These are phyloP conservation scores for Capsella rubella DNA, from an alignment of 441 rosid species.

Conservation along the genomic window DNA sequence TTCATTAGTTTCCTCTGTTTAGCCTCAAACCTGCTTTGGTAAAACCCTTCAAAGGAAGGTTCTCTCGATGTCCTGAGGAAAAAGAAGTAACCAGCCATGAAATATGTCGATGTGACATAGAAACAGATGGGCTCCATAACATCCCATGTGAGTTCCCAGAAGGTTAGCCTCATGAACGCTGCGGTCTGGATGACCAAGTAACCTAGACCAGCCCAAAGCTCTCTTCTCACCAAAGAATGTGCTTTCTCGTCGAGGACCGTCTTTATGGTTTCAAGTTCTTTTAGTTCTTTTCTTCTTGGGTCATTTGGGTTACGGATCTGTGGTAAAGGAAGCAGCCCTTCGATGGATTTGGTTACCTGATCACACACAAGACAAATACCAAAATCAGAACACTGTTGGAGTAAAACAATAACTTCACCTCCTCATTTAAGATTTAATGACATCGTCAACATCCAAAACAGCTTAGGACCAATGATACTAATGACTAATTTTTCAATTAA, in stretches of 20 bases:
- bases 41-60: conserved; percentile 90
- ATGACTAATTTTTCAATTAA: not conserved
- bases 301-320: conserved; percentile 50
- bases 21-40: conserved; percentile 67
- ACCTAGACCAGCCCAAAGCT: conserved; percentile 77
- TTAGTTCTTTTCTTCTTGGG: conserved; percentile 69
- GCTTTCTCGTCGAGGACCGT: conserved; percentile 62
- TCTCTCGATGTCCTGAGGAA: conserved; percentile 85
- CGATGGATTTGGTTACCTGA: conserved; percentile 78
- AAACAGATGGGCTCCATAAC: conserved; percentile 98
- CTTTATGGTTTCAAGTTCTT: conserved; percentile 67
- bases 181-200: conserved; percentile 78
- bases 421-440: not conserved
- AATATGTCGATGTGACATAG: conserved; percentile 71
- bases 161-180: conserved; percentile 90
- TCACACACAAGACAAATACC: conserved; percentile 38
- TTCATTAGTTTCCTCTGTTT: conserved; percentile 69
- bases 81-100: conserved; percentile 76
- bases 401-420: conserved; percentile 45
- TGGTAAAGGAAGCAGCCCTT: conserved; percentile 67
- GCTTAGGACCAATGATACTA: conserved; percentile 10
- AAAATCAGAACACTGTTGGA: conserved; percentile 35
- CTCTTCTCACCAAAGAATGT: conserved; percentile 59
- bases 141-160: conserved; percentile 98
- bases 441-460: conserved; percentile 18